Evolutionary conservation across 768 basidiomycete species (phyloP).

Genomic region (Hemileccinum impolitum): DNA sequence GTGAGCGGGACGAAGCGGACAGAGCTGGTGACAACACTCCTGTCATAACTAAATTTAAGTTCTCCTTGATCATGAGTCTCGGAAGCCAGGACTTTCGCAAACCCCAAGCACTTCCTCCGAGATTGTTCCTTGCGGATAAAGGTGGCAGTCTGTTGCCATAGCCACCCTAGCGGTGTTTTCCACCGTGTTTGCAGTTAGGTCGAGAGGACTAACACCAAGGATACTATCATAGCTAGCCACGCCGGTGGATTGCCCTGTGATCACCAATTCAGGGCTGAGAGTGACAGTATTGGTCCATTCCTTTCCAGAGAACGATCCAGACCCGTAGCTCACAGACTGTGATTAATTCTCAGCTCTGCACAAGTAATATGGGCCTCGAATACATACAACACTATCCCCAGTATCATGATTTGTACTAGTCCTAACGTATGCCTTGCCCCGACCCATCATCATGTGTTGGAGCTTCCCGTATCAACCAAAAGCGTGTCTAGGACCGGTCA

Average conservation of each 20-base stretch:
- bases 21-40: conserved; percentile 9
- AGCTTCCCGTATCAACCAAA: too few species aligned
- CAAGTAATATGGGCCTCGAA: not conserved
- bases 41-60: conserved; percentile 23
- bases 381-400: conserved; percentile 14
- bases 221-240: not conserved
- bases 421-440: conserved; percentile 1
- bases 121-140: conserved; percentile 28
- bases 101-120: conserved; percentile 24
- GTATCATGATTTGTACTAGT: conserved; percentile 11
- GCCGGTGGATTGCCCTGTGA: not conserved
- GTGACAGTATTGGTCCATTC: conserved; percentile 5
- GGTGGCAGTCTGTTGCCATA: conserved; percentile 36
- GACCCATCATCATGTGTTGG: too few species aligned
- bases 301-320: conserved; percentile 1
- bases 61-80: conserved; percentile 15
- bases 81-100: conserved; percentile 25
- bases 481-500: not conserved
- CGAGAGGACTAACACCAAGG: not conserved
- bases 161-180: conserved; percentile 12
- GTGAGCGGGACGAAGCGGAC: conserved; percentile 24
- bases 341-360: not conserved
- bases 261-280: not conserved
- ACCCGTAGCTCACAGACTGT: not conserved
- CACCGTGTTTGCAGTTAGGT: not conserved